A percentile compares a stretch with the other conserved stretches of the same genome.
Evolutionary conservation across 257 asterid genomes (phyloP).

Genomic region (Rubia yunnanensis): DNA sequence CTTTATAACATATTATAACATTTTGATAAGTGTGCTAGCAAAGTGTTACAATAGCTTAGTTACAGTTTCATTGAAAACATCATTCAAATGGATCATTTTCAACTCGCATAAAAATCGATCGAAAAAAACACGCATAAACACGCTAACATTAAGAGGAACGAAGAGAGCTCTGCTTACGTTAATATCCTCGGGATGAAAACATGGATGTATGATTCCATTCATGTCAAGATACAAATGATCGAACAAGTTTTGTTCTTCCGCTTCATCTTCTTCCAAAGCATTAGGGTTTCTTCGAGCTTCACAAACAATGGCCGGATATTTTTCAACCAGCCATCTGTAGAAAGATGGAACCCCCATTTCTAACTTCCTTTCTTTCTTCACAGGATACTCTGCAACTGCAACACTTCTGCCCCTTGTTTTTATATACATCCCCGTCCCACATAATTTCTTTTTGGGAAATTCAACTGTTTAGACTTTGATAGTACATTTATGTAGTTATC

Average conservation of each 20-base stretch:
- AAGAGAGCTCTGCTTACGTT: background rate
- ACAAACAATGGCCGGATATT: slow-evolving; percentile 11
- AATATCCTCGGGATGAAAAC: slow-evolving; percentile 16
- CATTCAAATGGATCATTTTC: background rate
- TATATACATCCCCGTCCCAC: no score
- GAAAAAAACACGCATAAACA: background rate
- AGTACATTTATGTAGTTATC: no score
- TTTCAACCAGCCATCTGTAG: slow-evolving; percentile 15
- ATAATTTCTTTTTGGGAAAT: no score
- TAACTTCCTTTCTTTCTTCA: background rate
- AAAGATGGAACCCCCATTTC: slow-evolving; percentile 3
- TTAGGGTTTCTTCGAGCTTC: background rate
- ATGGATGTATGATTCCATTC: slow-evolving; percentile 23
- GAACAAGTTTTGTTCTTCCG: background rate
- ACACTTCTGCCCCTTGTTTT: no score
- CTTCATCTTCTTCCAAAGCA: background rate
- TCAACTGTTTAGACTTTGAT: no score
- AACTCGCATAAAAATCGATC: background rate
- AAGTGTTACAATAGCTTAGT: no score
- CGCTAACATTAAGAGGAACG: background rate
- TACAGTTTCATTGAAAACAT: no score
- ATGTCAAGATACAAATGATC: slow-evolving; percentile 19
- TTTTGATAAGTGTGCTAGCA: no score
- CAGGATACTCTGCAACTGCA: background rate
- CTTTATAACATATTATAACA: no score